phyloP scores from a whole-genome alignment of 495 filamentous ascomycete genomes.

The Cercophora scortea region DNA sequence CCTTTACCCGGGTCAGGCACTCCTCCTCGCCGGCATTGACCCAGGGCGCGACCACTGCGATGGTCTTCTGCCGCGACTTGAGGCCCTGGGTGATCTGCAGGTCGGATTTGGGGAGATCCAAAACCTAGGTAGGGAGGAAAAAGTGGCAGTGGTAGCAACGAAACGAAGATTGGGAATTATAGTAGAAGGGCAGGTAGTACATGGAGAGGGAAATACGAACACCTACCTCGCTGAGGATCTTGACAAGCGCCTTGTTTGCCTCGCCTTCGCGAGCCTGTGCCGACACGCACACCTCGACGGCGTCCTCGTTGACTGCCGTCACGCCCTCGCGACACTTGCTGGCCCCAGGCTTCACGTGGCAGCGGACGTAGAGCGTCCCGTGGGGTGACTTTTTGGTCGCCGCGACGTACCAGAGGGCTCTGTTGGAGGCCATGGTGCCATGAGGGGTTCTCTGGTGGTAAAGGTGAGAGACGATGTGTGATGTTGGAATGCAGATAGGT shows the following conservation, averaged over 20 bases:
- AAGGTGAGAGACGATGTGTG: too few relatives aligned
- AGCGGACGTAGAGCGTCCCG: conserved; percentile 41
- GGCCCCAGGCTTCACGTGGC: conserved; percentile 58
- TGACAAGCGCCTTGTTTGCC: conserved; percentile 58
- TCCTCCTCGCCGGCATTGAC: conserved; percentile 18
- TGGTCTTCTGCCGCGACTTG: conserved; percentile 55
- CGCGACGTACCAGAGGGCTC: conserved; percentile 19
- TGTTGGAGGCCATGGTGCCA: not conserved
- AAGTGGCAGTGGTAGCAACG: not conserved
- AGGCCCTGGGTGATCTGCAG: conserved; percentile 55
- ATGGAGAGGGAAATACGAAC: not conserved
- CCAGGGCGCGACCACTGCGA: conserved; percentile 17
- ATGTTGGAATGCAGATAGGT: too few relatives aligned
- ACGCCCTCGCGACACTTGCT: conserved; percentile 54
- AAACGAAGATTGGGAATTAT: not conserved
- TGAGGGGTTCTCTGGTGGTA: too few relatives aligned
- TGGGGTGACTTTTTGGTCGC: conserved; percentile 27
- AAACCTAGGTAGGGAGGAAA: conserved; percentile 11
- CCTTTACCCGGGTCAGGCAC: conserved; percentile 14
- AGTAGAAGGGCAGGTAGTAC: not conserved
- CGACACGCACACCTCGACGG: conserved; percentile 54
- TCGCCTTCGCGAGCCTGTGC: conserved; percentile 58
- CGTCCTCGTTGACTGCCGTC: conserved; percentile 40
- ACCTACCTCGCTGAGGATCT: conserved; percentile 54
- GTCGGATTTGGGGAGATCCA: conserved; percentile 55